These are phyloP conservation scores for Trametes polyzona DNA, from an alignment of 1,284 basidiomycete species.

Conservation along the genomic window DNA sequence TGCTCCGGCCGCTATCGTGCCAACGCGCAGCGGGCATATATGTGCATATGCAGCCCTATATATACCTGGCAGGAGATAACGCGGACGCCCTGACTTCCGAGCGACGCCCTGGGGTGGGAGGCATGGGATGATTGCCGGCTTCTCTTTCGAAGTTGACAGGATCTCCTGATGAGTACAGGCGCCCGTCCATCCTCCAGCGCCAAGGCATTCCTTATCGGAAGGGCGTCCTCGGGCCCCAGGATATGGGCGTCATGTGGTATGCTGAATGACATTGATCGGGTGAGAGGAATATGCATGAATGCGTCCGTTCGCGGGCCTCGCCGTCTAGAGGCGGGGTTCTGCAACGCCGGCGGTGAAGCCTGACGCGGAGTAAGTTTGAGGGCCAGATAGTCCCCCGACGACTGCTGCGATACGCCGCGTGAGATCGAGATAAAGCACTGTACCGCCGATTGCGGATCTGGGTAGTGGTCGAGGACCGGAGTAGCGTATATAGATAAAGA, in stretches of 20 bases:
- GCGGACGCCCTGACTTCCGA: background rate
- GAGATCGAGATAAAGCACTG: too few species aligned
- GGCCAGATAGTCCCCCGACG: too few species aligned
- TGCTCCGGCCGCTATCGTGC: conserved; percentile 12
- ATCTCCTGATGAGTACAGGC: background rate
- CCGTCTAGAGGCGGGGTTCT: background rate
- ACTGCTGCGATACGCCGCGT: too few species aligned
- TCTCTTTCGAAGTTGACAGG: background rate
- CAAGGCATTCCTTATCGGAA: conserved; percentile 8
- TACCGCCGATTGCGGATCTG: too few species aligned
- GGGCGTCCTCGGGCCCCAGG: background rate
- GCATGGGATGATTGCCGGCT: conserved; percentile 8
- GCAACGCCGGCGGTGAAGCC: background rate
- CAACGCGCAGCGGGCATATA: background rate
- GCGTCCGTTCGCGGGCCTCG: background rate
- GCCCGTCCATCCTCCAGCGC: conserved; percentile 1
- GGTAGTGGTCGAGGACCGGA: too few species aligned
- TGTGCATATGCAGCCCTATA: background rate
- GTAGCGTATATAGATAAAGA: too few species aligned
- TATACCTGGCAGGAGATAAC: conserved; percentile 13
- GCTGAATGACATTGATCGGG: background rate
- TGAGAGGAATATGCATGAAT: background rate
- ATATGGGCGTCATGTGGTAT: background rate
- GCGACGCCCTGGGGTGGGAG: conserved; percentile 1
- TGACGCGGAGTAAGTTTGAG: too few species aligned